These are phyloP conservation scores for Talaromyces trachyspermus DNA, from an alignment of 495 filamentous ascomycete species.

Conservation along the genomic window DNA sequence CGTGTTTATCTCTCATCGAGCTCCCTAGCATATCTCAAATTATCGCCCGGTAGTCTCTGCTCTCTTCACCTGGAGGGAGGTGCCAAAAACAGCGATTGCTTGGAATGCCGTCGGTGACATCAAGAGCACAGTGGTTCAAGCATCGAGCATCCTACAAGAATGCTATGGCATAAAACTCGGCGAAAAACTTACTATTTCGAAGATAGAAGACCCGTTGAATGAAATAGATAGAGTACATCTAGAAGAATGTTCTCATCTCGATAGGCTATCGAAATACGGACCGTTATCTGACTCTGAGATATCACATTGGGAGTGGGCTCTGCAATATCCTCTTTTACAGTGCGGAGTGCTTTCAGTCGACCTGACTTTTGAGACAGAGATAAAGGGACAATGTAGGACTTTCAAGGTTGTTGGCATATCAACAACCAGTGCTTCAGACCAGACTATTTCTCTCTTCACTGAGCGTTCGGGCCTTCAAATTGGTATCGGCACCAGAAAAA, in stretches of 20 bases:
- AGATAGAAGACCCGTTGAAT: conserved; percentile 26
- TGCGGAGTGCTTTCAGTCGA: conserved; percentile 35
- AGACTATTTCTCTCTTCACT: conserved; percentile 31
- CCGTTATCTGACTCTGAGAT: conserved; percentile 36
- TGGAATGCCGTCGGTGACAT: conserved; percentile 60
- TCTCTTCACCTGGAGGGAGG: conserved; percentile 38
- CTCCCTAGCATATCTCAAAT: conserved; percentile 50
- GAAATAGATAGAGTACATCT: conserved; percentile 41
- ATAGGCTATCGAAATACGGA: conserved; percentile 24
- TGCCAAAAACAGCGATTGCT: conserved; percentile 48
- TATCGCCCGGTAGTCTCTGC: conserved; percentile 54
- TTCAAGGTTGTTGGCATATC: conserved; percentile 37
- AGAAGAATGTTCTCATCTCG: conserved; percentile 40
- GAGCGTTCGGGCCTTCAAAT: conserved; percentile 29
- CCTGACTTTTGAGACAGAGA: conserved; percentile 39
- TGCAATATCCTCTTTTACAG: conserved; percentile 49
- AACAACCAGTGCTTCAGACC: conserved; percentile 14
- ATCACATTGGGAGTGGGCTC: conserved; percentile 56
- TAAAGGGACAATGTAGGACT: conserved; percentile 37
- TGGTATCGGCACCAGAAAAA: conserved; percentile 16
- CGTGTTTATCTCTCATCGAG: conserved; percentile 61
- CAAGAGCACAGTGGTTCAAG: conserved; percentile 55
- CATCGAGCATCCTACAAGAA: conserved; percentile 57
- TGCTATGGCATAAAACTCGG: conserved; percentile 57
- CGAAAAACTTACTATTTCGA: conserved; percentile 50